Conservation (phyloP, 192 early-diverging fungal species). For the Gigaspora rosea region DNA sequence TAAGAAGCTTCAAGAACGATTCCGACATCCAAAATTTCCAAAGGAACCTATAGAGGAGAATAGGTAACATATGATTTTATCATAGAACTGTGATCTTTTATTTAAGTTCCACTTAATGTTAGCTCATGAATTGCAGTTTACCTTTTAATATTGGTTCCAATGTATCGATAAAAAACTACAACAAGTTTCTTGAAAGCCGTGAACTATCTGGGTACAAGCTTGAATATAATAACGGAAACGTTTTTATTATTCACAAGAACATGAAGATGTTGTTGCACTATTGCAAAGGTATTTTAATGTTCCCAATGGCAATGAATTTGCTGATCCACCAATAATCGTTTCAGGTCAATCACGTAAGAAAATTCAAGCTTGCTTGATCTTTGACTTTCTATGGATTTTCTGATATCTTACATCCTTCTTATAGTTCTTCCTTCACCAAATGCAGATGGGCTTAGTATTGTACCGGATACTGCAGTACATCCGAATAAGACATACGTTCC, state of each 20-base stretch:
- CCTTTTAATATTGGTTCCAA: conserved; percentile 29
- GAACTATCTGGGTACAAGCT: conserved; percentile 20
- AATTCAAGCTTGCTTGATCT: conserved; percentile 21
- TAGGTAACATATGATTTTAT: conserved; percentile 17
- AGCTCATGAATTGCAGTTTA: conserved; percentile 30
- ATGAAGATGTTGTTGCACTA: conserved; percentile 8
- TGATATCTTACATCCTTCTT: too few species aligned
- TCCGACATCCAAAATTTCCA: conserved; percentile 23
- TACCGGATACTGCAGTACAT: conserved; percentile 8
- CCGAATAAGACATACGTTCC: conserved; percentile 13
- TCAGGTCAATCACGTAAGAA: conserved; percentile 11
- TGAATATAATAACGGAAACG: conserved; percentile 4
- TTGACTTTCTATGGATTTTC: conserved; percentile 14
- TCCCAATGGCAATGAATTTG: neutral
- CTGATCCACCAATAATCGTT: conserved; percentile 19
- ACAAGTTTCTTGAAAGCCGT: conserved; percentile 19
- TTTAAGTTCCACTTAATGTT: conserved; percentile 22
- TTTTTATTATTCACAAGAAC: conserved; percentile 19
- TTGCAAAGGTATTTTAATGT: too few species aligned
- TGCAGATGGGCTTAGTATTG: neutral
- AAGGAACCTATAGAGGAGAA: conserved; percentile 21
- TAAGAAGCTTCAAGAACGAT: conserved; percentile 26
- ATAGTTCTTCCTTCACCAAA: neutral
- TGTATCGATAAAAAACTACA: conserved; percentile 21
- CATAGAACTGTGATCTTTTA: conserved; percentile 25